phyloP scores from a whole-genome alignment of 2,329 filamentous ascomycete species.

The Chrysoporthe austroafricana region DNA sequence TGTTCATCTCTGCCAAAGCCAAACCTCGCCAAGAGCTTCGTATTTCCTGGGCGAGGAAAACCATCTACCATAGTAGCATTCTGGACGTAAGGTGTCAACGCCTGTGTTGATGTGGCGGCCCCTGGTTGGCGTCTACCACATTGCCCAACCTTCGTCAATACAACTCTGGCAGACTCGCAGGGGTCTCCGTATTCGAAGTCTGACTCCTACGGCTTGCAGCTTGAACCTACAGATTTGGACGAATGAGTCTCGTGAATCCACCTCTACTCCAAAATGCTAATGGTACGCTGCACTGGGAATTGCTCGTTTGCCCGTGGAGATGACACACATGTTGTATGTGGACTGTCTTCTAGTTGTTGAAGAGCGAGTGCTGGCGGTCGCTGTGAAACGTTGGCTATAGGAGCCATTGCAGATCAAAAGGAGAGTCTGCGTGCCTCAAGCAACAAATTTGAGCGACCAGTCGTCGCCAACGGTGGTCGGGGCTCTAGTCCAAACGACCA shows the following conservation, averaged over 20 bases:
- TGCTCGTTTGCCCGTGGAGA: background rate
- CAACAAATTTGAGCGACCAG: too few species aligned
- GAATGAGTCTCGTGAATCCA: background rate
- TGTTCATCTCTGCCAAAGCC: background rate
- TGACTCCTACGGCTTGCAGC: background rate
- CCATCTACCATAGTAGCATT: background rate
- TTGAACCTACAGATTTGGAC: background rate
- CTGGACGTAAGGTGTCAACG: background rate
- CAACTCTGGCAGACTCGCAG: background rate
- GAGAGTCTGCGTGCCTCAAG: too few species aligned
- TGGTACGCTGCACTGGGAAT: background rate
- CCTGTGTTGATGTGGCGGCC: slow-evolving; percentile 16
- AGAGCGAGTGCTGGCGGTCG: too few species aligned
- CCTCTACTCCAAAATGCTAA: background rate
- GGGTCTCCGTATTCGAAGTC: background rate
- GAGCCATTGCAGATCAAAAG: too few species aligned
- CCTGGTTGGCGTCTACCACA: slow-evolving; percentile 9
- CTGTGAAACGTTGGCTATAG: too few species aligned
- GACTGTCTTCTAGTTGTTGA: background rate
- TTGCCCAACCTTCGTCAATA: background rate
- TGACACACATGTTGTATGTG: background rate
- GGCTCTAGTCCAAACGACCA: too few species aligned
- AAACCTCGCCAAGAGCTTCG: background rate
- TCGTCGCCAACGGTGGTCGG: too few species aligned
- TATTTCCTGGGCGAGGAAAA: background rate